Evolutionary conservation across 371 early-diverging fungal species (phyloP), one percentile per base, ranked within the genome.

Genomic region (Rhizomucor miehei): DNA sequence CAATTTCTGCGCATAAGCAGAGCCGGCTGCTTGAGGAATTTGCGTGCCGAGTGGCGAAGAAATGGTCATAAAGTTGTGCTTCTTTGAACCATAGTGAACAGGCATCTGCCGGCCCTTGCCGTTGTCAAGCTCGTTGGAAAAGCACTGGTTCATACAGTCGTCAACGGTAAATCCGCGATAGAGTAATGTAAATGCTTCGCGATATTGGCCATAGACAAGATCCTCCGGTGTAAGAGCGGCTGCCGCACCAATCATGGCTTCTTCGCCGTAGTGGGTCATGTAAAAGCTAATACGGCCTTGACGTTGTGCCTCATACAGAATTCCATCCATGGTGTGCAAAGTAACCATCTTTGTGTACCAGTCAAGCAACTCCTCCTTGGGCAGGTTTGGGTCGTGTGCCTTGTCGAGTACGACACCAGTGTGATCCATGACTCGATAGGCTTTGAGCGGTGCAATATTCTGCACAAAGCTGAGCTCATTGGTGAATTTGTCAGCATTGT

Each of bases 101-200:
- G 98, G 98, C 98, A 98, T 98, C 69, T 98, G 97, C 17, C 98
- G 86, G 21, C 98, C 98, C 75, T 97, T 97, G 55, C 97, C 96
- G 50, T 77, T 66, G 71, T 97, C 98, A 38, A 71, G 53, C 4
- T 82, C 88, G 66, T 97, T 98, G 11, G 90, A 86, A 71, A 93
- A 97, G 66, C 95, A 95, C 73, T 98, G 98, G 73, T 94, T 92
- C 85, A 97, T 92, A 66, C 94, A 88, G 61, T 95, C 86, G 59
- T 94, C 89, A 20, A 98, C 52, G 3, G 95, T 88, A 64, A 95
- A 95, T 29, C 97, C 98, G 51, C 97, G 88, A 73, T 95, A 90
- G 54, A 98, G 63, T 16, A 98, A 73, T 25, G 93, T 93, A 19
- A 93, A 96, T 11, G 92, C 88, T 66, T 98, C 98, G 51, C 98